Conservation (phyloP, 768 basidiomycete genomes). For the Lentinula aciculospora region DNA sequence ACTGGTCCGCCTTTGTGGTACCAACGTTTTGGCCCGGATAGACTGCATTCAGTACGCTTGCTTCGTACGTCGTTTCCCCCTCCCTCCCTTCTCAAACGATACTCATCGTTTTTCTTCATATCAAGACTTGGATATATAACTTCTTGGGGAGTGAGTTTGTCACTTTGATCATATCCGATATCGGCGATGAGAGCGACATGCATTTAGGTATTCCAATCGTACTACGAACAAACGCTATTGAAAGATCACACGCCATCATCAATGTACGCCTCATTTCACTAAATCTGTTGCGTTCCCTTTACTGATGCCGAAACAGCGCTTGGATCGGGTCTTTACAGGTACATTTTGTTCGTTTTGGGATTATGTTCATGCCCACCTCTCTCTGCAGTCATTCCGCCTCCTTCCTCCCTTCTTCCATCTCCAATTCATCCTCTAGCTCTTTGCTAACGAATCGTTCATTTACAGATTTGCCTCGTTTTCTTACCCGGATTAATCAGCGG, state of each 20-base stretch:
- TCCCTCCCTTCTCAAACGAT: neutral
- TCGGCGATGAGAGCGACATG: neutral
- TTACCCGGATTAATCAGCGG: conserved; percentile 38
- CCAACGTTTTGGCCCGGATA: neutral
- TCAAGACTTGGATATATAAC: conserved; percentile 39
- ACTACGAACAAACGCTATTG: conserved; percentile 12
- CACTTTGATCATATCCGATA: neutral
- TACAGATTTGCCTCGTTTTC: conserved; percentile 35
- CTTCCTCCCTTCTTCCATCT: neutral
- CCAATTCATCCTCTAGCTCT: neutral
- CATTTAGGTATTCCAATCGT: conserved; percentile 15
- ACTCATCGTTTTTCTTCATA: conserved; percentile 11
- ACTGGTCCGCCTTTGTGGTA: too few relatives aligned
- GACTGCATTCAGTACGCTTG: conserved; percentile 3
- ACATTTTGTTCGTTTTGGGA: neutral
- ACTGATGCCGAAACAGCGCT: conserved; percentile 21
- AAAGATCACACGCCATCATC: conserved; percentile 12
- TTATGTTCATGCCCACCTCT: too few relatives aligned
- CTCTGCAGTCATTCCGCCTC: neutral
- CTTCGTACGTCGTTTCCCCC: neutral
- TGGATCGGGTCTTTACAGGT: conserved; percentile 61
- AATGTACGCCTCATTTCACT: conserved; percentile 7
- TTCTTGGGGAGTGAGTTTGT: conserved; percentile 30
- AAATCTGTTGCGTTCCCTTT: neutral
- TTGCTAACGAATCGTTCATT: neutral